These are phyloP conservation scores for Myochromella boudieri DNA, from an alignment of 768 basidiomycete genomes.

Conservation along the genomic window DNA sequence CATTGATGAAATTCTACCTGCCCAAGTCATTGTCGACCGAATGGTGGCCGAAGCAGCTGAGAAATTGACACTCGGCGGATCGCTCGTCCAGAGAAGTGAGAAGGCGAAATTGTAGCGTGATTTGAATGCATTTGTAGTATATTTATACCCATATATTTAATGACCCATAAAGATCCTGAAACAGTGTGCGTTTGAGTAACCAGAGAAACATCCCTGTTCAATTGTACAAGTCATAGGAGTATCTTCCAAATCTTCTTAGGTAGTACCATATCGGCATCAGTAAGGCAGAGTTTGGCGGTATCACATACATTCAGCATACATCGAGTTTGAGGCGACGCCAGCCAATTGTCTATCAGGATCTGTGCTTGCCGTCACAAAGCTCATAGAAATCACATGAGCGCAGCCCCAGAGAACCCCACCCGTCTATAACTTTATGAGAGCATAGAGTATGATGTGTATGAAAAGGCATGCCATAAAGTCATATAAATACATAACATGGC, in stretches of 20 bases:
- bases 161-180: background rate
- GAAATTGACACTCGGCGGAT: slow-evolving; percentile 33
- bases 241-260: too few relatives aligned
- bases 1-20: slow-evolving; percentile 76
- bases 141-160: slow-evolving; percentile 2
- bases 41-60: slow-evolving; percentile 55
- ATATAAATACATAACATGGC: slow-evolving; percentile 20
- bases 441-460: slow-evolving; percentile 12
- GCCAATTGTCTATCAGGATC: too few relatives aligned
- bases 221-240: too few relatives aligned
- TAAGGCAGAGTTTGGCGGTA: too few relatives aligned
- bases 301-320: too few relatives aligned
- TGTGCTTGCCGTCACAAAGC: too few relatives aligned
- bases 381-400: too few relatives aligned
- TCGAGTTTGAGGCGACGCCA: too few relatives aligned
- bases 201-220: too few relatives aligned
- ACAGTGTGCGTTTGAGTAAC: too few relatives aligned
- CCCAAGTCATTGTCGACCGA: slow-evolving; percentile 77
- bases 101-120: slow-evolving; percentile 51
- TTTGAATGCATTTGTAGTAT: slow-evolving; percentile 6
- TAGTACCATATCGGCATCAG: too few relatives aligned
- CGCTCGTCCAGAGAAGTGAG: slow-evolving; percentile 32
- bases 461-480: slow-evolving; percentile 22
- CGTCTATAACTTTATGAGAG: slow-evolving; percentile 3
- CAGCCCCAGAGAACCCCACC: too few relatives aligned